These are phyloP conservation scores for Wickerhamomyces bovis DNA, from an alignment of 805 yeast species.

Conservation along the genomic window DNA sequence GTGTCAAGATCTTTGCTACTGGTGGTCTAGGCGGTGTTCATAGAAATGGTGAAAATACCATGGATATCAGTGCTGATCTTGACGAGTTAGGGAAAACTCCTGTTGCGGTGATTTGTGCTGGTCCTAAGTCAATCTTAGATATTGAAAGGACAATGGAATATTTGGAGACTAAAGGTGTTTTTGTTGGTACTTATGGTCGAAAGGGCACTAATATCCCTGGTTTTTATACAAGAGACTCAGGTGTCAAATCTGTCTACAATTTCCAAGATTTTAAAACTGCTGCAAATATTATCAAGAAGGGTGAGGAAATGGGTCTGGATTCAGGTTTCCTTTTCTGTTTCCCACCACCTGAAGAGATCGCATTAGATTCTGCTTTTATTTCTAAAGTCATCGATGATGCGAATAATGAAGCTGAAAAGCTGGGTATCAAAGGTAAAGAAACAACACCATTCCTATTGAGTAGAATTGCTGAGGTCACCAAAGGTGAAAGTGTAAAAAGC, in stretches of 20 bases:
- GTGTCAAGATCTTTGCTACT: slow-evolving; percentile 82
- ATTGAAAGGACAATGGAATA: slow-evolving; percentile 78
- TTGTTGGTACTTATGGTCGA: slow-evolving; percentile 64
- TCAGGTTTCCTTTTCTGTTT: slow-evolving; percentile 77
- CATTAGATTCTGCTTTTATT: slow-evolving; percentile 50
- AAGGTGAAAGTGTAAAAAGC: slow-evolving; percentile 63
- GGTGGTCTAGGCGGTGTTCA: slow-evolving; percentile 95
- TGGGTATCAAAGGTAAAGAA: slow-evolving; percentile 61
- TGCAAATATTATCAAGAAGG: slow-evolving; percentile 52
- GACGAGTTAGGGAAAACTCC: slow-evolving; percentile 81
- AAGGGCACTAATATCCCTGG: slow-evolving; percentile 63
- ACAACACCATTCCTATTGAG: slow-evolving; percentile 73
- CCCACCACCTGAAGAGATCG: slow-evolving; percentile 67
- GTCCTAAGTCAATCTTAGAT: slow-evolving; percentile 83
- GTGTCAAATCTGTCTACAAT: slow-evolving; percentile 61
- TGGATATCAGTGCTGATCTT: slow-evolving; percentile 84
- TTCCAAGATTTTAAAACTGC: slow-evolving; percentile 51
- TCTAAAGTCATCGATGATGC: slow-evolving; percentile 53
- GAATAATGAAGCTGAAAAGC: slow-evolving; percentile 42
- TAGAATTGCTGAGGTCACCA: slow-evolving; percentile 59
- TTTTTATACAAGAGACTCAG: slow-evolving; percentile 73
- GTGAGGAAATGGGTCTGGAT: slow-evolving; percentile 41
- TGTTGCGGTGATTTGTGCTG: slow-evolving; percentile 87
- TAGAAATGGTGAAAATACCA: slow-evolving; percentile 62
- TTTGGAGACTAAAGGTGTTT: slow-evolving; percentile 86